A percentile compares a stretch with the other conserved stretches of the same genome.
Evolutionary conservation across 2,329 filamentous ascomycete species (phyloP).

Genomic region (Capronia epimyces): DNA sequence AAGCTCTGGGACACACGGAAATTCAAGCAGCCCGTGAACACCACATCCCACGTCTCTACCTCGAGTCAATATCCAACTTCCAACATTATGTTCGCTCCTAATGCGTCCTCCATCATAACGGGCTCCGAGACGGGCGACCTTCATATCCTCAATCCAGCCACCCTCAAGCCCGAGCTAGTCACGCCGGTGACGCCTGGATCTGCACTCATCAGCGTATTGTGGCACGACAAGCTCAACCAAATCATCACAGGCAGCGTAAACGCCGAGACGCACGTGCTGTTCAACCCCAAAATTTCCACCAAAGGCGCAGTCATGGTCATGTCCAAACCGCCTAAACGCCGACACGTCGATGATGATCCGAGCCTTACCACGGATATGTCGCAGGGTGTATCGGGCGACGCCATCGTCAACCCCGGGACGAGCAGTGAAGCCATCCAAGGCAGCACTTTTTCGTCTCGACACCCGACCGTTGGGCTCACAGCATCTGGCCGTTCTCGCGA

Average conservation of each 20-base stretch:
- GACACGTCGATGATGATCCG: slow-evolving; percentile 91
- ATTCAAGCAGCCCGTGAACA: slow-evolving; percentile 83
- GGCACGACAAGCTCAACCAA: slow-evolving; percentile 94
- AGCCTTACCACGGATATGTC: slow-evolving; percentile 73
- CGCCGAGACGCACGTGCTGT: slow-evolving; percentile 81
- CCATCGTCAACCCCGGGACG: slow-evolving; percentile 59
- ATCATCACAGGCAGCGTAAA: slow-evolving; percentile 93
- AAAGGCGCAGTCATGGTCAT: slow-evolving; percentile 83
- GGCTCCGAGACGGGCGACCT: slow-evolving; percentile 81
- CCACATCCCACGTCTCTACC: slow-evolving; percentile 71
- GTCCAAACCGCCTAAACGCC: slow-evolving; percentile 87
- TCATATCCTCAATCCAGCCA: slow-evolving; percentile 89
- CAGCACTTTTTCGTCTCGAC: slow-evolving; percentile 53
- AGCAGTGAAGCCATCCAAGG: slow-evolving; percentile 38
- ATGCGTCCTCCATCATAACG: slow-evolving; percentile 76
- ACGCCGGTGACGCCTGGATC: slow-evolving; percentile 84
- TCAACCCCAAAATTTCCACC: slow-evolving; percentile 75
- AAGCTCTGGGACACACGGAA: slow-evolving; percentile 97
- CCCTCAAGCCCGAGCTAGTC: slow-evolving; percentile 74
- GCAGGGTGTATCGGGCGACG: slow-evolving; percentile 71
- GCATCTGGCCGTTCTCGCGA: slow-evolving; percentile 72
- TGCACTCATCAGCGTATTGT: slow-evolving; percentile 75
- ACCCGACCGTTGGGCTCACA: slow-evolving; percentile 68
- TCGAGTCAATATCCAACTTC: slow-evolving; percentile 76
- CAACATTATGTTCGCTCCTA: slow-evolving; percentile 86